A percentile compares a stretch with the other conserved stretches of the same genome.
Conservation (phyloP, 73 alveolate genomes). For the Paramecium pentaurelia region DNA sequence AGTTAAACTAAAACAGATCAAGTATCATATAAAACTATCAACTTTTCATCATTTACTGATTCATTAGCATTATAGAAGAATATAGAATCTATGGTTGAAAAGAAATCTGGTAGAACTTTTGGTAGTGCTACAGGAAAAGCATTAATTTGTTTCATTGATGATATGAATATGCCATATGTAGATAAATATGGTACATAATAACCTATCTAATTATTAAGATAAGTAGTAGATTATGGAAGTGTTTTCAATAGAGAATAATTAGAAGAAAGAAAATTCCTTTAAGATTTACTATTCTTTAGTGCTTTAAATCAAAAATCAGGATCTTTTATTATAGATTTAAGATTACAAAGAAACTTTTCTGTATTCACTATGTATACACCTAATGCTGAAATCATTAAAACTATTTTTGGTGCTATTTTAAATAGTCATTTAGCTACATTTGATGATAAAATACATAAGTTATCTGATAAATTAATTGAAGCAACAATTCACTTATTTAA, state of each 20-base stretch:
- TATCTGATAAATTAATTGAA: conserved; percentile 85
- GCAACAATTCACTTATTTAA: conserved; percentile 88
- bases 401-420: conserved; percentile 99
- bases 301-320: conserved; percentile 99
- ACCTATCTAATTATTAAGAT: conserved; percentile 95
- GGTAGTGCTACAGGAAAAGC: conserved; percentile 99
- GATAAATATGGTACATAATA: conserved; percentile 99
- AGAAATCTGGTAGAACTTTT: conserved; percentile 93
- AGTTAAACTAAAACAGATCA: conserved; percentile 79
- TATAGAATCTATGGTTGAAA: conserved; percentile 94
- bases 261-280: conserved; percentile 81
- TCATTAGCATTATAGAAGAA: conserved; percentile 90
- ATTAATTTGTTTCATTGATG: conserved; percentile 98
- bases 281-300: conserved; percentile 78
- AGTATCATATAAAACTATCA: conserved; percentile 77
- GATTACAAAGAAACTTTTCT: conserved; percentile 98
- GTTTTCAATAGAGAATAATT: conserved; percentile 96
- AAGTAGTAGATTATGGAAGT: conserved; percentile 94
- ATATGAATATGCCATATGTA: conserved; percentile 99
- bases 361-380: conserved; percentile 88
- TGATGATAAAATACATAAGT: conserved; percentile 81
- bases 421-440: conserved; percentile 90
- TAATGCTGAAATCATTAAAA: conserved; percentile 80
- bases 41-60: conserved; percentile 97
- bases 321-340: conserved; percentile 97